Conservation (phyloP, 768 basidiomycete species). For the Termitomyces sp. region DNA sequence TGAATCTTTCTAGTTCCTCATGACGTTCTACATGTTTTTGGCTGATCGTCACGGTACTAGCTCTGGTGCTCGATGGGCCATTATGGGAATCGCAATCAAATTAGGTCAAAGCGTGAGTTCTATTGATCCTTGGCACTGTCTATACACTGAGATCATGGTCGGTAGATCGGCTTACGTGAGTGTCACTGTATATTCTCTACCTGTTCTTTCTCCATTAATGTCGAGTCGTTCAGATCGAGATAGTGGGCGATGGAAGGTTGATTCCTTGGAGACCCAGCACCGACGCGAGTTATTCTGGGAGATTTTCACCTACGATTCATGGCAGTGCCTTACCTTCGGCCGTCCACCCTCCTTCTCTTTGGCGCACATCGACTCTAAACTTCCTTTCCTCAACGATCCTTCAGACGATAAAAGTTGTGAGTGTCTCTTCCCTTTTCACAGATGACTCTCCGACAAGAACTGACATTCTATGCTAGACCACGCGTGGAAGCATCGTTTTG, state of each 20-base stretch:
- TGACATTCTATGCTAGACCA: slow-evolving; percentile 34
- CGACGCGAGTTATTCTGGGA: slow-evolving; percentile 72
- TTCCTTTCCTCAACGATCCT: slow-evolving; percentile 45
- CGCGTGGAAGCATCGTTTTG: slow-evolving; percentile 66
- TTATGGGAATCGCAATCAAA: slow-evolving; percentile 67
- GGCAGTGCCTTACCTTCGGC: slow-evolving; percentile 64
- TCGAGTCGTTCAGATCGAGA: slow-evolving; percentile 47
- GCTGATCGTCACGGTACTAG: slow-evolving; percentile 62
- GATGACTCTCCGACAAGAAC: neutral
- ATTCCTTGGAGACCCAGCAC: slow-evolving; percentile 49
- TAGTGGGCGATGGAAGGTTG: slow-evolving; percentile 62
- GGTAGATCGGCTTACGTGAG: slow-evolving; percentile 67
- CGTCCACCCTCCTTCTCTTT: slow-evolving; percentile 65
- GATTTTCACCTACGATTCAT: slow-evolving; percentile 45
- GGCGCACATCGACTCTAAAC: slow-evolving; percentile 61
- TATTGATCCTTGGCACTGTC: slow-evolving; percentile 9
- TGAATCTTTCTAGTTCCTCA: slow-evolving; percentile 43
- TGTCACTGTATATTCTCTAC: slow-evolving; percentile 3
- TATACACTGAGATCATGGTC: slow-evolving; percentile 3
- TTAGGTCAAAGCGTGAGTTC: slow-evolving; percentile 61
- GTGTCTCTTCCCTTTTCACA: slow-evolving; percentile 16
- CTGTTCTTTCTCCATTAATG: slow-evolving; percentile 6
- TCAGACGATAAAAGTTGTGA: slow-evolving; percentile 56
- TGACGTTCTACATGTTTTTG: slow-evolving; percentile 67
- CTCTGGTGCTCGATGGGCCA: slow-evolving; percentile 60